These are phyloP conservation scores for Coniella lustricola DNA, from an alignment of 2,329 filamentous ascomycete genomes.

Conservation along the genomic window DNA sequence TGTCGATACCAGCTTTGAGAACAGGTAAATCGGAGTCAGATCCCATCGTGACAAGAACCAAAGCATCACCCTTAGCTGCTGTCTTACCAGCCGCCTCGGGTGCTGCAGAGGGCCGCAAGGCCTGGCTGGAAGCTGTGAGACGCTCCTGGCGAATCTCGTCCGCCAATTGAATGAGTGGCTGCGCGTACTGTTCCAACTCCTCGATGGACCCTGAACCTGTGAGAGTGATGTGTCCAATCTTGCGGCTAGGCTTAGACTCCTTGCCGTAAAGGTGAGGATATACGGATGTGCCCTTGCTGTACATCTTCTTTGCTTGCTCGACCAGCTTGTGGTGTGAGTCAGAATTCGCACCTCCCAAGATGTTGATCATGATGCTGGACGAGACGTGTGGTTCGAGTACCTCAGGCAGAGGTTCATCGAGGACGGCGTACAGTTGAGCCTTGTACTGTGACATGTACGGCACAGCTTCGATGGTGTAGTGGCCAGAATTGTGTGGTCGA, in stretches of 20 bases:
- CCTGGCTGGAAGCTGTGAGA: conserved; percentile 33
- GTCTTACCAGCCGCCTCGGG: conserved; percentile 7
- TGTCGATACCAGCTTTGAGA: conserved; percentile 57
- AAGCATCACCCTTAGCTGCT: conserved; percentile 32
- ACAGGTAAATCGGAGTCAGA: conserved; percentile 71
- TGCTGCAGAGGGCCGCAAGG: conserved; percentile 29
- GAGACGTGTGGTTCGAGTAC: conserved; percentile 51
- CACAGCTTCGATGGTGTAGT: conserved; percentile 91
- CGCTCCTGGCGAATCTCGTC: conserved; percentile 53
- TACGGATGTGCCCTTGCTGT: conserved; percentile 39
- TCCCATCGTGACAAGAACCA: conserved; percentile 77
- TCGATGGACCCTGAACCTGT: conserved; percentile 61
- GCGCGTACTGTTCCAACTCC: conserved; percentile 51
- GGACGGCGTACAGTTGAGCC: conserved; percentile 78
- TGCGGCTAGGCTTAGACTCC: conserved; percentile 75
- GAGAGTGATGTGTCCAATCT: conserved; percentile 91
- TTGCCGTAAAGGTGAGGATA: conserved; percentile 89
- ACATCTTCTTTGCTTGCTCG: conserved; percentile 36
- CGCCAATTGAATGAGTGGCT: conserved; percentile 61
- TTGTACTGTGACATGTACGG: conserved; percentile 84
- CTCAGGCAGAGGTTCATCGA: conserved; percentile 51
- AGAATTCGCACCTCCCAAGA: conserved; percentile 61
- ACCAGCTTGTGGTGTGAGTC: conserved; percentile 53
- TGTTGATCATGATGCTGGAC: conserved; percentile 72
- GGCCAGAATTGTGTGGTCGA: conserved; percentile 80